Evolutionary conservation across 2,329 filamentous ascomycete species (phyloP).

Genomic region (Cladophialophora chaetospira): DNA sequence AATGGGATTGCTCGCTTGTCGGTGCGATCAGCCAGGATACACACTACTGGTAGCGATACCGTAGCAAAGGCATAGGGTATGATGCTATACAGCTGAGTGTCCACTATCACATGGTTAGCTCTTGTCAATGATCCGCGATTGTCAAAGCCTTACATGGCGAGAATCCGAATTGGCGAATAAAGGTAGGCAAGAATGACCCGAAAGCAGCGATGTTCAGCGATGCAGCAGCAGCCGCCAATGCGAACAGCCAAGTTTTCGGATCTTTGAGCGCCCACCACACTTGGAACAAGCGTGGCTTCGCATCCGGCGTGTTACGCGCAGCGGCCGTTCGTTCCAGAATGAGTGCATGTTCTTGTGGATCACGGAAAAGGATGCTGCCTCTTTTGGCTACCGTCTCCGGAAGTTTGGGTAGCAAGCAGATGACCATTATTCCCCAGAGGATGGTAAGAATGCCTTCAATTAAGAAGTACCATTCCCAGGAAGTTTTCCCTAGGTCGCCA

Average conservation of each 20-base stretch:
- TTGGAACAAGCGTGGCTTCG: not conserved
- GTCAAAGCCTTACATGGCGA: slow-evolving; percentile 9
- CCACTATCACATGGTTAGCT: not conserved
- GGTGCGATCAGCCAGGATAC: slow-evolving; percentile 7
- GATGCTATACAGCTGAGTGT: slow-evolving; percentile 16
- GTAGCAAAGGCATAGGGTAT: slow-evolving; percentile 19
- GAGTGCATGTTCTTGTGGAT: not conserved
- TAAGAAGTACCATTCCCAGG: slow-evolving; percentile 68
- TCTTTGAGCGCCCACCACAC: slow-evolving; percentile 14
- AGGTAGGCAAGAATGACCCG: slow-evolving; percentile 20
- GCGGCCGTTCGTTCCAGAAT: not conserved
- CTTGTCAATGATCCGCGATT: not conserved
- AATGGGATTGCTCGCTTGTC: not conserved
- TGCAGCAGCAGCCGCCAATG: not conserved
- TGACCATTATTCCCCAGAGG: slow-evolving; percentile 57
- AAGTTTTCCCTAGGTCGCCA: slow-evolving; percentile 51
- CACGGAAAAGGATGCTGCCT: slow-evolving; percentile 9
- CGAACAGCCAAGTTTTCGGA: slow-evolving; percentile 11
- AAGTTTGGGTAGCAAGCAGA: slow-evolving; percentile 67
- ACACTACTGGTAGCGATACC: slow-evolving; percentile 4
- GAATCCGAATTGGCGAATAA: slow-evolving; percentile 22
- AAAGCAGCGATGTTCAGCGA: slow-evolving; percentile 14
- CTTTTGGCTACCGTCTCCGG: slow-evolving; percentile 42
- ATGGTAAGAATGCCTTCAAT: slow-evolving; percentile 69
- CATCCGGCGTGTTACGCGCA: not conserved